These are phyloP conservation scores for Paspalum vaginatum DNA, from an alignment of 176 grass and related monocot genomes.

Conservation along the genomic window DNA sequence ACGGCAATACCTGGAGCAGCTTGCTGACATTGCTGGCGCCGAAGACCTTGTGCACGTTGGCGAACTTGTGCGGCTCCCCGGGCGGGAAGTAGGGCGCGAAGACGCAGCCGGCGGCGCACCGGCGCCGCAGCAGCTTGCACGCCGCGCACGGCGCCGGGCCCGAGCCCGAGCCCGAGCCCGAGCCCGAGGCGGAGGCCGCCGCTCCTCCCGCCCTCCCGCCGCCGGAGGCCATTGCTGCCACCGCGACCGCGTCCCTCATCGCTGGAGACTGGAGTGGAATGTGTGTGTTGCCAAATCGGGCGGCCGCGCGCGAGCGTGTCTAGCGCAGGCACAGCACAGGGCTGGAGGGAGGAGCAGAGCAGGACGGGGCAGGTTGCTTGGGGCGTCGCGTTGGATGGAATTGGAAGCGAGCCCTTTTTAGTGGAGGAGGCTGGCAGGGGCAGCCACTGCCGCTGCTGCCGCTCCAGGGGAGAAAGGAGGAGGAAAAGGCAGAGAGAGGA, in stretches of 20 bases:
- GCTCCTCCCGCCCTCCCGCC: constrained; percentile 32
- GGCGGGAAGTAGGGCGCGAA: constrained; percentile 86
- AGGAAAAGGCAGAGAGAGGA: background rate
- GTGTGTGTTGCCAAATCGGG: constrained; percentile 32
- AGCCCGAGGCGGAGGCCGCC: background rate
- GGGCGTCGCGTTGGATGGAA: background rate
- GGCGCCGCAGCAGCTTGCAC: constrained; percentile 80
- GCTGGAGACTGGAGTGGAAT: no score
- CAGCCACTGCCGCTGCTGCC: background rate
- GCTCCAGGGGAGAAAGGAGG: background rate
- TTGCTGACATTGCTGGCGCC: constrained; percentile 98
- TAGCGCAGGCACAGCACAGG: no score
- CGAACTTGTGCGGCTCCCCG: constrained; percentile 77
- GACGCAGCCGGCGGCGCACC: constrained; percentile 71
- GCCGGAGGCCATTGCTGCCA: background rate
- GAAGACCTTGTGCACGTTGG: constrained; percentile 85
- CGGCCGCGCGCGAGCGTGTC: background rate
- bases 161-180: background rate
- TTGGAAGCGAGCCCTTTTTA: constrained; percentile 22
- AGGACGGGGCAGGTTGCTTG: constrained; percentile 14
- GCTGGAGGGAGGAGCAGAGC: no score
- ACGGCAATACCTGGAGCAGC: constrained; percentile 64
- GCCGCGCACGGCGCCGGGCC: constrained; percentile 78
- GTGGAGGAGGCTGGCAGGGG: background rate
- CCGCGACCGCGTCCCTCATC: constrained; percentile 41